Evolutionary conservation across 306 rosid genomes (phyloP), one percentile per base, ranked within the genome.

Genomic region (Trichosanthes cucumerina): DNA sequence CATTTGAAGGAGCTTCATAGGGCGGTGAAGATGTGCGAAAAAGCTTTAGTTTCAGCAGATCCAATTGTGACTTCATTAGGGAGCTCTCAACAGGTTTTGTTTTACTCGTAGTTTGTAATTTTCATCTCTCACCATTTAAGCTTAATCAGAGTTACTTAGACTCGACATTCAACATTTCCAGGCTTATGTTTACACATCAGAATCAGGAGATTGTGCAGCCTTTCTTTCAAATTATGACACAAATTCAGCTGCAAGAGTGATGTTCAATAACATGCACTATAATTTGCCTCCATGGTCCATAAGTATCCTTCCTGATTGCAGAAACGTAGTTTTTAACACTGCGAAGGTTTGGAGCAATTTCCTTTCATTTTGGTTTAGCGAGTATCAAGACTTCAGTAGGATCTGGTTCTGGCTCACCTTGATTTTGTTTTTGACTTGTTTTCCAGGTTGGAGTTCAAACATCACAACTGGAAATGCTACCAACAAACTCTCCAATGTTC

Each of bases 241-340:
- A 39, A 84, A 90, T 63, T 90, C 93, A 77, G 78, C 97, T 75
- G 94, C 83, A 31, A 91, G 92, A 87, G 98, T 96, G 81, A 76
- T 90, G 96, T 96, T 96, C 91, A 96, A 96, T 83, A 96, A 96
- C 84, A 86, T 92, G 99, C 99, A 96, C 88, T 93, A 92, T 74
- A 92, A 83, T 86, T 80, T 96, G 75, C 99, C 98, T 83, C 99
- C 99, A 72, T 96, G 99, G 99, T 96, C 99, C 73, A 80, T 92
- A 87, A 93, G 99, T 81, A 84, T 96, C 84, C 98, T 96, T 80
- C 98, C 98, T 5, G 99, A 92, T 85, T 96, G 99, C 80, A 83
- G 96, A 87, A 96, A 96, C 60, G 97, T 80, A 64, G 93, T 93
- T 76, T 92, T 91, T 69, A 96, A 96, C 71, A 96, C 99, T 19